Evolutionary conservation across 768 basidiomycete genomes (phyloP).

Genomic region (Leccinum ochraceum): DNA sequence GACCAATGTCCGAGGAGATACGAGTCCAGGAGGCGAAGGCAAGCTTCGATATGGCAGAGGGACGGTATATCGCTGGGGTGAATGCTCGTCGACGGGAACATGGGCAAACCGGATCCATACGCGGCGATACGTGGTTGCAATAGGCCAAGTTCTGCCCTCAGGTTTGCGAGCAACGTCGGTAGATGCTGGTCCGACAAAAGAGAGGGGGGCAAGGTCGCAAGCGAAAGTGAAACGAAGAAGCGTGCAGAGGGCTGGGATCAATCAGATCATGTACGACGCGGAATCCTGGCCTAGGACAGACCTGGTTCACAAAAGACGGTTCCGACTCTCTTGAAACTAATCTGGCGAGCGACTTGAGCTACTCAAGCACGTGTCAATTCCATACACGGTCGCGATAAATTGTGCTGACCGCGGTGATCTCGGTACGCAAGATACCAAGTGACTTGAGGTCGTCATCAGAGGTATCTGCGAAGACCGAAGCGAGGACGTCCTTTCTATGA

Average conservation of each 20-base stretch:
- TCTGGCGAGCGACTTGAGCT: constrained; percentile 40
- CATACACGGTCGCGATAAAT: neutral
- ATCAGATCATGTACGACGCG: constrained; percentile 8
- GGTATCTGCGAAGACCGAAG: constrained; percentile 37
- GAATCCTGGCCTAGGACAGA: constrained; percentile 7
- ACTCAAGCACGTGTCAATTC: constrained; percentile 12
- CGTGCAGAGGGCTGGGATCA: constrained; percentile 49
- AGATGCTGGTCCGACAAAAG: constrained; percentile 37
- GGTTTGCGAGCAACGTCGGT: constrained; percentile 31
- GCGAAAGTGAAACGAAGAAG: constrained; percentile 51
- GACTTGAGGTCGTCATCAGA: constrained; percentile 49
- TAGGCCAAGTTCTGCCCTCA: constrained; percentile 40
- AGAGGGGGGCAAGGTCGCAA: constrained; percentile 50
- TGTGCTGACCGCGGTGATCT: constrained; percentile 52
- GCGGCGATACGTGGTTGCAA: constrained; percentile 40
- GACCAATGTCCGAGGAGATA: constrained; percentile 64
- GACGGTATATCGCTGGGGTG: constrained; percentile 26
- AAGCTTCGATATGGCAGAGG: constrained; percentile 54
- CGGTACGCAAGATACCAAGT: constrained; percentile 56
- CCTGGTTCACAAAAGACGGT: constrained; percentile 24
- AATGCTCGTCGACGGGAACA: constrained; percentile 33
- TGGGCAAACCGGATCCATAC: constrained; percentile 41
- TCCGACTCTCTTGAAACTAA: constrained; percentile 38
- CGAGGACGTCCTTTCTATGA: constrained; percentile 49
- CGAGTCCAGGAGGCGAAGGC: constrained; percentile 61